Base-by-base conservation (phyloP, 1,284 basidiomycete species). In the Veloporphyrellus conicus region DNA sequence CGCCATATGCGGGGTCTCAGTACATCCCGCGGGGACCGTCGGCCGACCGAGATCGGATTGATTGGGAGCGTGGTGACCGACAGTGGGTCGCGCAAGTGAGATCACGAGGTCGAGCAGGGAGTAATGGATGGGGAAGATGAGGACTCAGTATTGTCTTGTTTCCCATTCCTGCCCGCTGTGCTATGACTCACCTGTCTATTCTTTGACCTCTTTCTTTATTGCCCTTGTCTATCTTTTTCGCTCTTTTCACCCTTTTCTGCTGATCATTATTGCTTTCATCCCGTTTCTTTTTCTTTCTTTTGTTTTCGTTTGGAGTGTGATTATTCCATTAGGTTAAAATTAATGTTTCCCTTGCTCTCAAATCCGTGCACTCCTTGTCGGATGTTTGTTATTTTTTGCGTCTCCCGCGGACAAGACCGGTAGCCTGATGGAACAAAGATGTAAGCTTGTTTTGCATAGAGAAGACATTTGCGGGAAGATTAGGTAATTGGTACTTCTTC, bases 1-100 rank as follows among this genome's bases (percentile, higher is more conserved):
- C 64, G 33, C 47, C 62, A 7, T 61, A 63, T 6, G n/a, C 41
- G 1, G 48, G 59, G 18, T 58, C 63, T 22, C 60, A 56, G 35
- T 61, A 57, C 40, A 59, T 62, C 31, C 68, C 67, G 23, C 59
- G 74, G 2, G 75, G 74, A 7, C 78, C 75, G 8, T 74, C 73
- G 9, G 73, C 73, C 3, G 72, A 73, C 53, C 63, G 71, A 12
- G 71, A 73, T 18, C 54, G 68, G n/a, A 39, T 50, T n/a, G 69
- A 72, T 20, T 57, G 70, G 56, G 74, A 76, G 33, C 63, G 67
- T 37, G 63, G 67, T 27, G 58, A 60, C 20, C 57, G 68, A 15
- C 64, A 57, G 23, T 56, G 63, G 56, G 11, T 47, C 22, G 37
- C 52, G 3, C 57, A 61, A 15, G 43, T 61, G n/a, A 54, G 66